Percentiles rank a stretch among this genome's conserved stretches.
Conservation (phyloP, 805 yeast genomes). For the Candida mattraensis region DNA sequence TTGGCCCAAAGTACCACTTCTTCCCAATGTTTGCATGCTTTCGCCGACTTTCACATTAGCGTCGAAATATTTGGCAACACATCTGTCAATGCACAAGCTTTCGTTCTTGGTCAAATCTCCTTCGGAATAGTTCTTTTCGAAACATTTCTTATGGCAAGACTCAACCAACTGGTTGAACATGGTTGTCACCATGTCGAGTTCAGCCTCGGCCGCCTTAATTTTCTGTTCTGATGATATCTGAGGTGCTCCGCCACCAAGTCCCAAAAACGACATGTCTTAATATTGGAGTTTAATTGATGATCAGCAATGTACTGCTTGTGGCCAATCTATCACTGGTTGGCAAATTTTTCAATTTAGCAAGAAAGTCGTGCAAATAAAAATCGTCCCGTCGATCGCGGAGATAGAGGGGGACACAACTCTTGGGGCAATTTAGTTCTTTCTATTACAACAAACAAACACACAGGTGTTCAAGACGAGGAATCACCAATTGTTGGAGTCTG, state of each 20-base stretch:
- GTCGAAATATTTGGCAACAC: slow-evolving; percentile 93
- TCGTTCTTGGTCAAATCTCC: slow-evolving; percentile 78
- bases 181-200: slow-evolving; percentile 94
- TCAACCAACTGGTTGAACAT: slow-evolving; percentile 92
- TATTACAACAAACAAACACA: not conserved
- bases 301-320: not conserved
- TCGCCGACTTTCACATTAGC: slow-evolving; percentile 95
- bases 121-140: slow-evolving; percentile 61
- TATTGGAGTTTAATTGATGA: not conserved
- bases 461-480: not conserved
- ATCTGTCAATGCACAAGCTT: slow-evolving; percentile 87
- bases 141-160: slow-evolving; percentile 87
- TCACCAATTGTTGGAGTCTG: no score
- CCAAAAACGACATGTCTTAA: slow-evolving; percentile 61
- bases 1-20: slow-evolving; percentile 33
- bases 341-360: slow-evolving; percentile 8
- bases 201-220: slow-evolving; percentile 91
- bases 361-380: not conserved
- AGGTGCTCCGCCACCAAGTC: slow-evolving; percentile 75
- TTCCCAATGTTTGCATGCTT: slow-evolving; percentile 41
- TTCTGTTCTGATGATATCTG: slow-evolving; percentile 74
- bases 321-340: slow-evolving; percentile 1
- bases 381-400: slow-evolving; percentile 9
- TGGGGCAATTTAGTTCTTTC: not conserved
- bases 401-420: not conserved